Evolutionary conservation across 1,139 yeast genomes (phyloP).

Genomic region (Taphrina wiesneri): DNA sequence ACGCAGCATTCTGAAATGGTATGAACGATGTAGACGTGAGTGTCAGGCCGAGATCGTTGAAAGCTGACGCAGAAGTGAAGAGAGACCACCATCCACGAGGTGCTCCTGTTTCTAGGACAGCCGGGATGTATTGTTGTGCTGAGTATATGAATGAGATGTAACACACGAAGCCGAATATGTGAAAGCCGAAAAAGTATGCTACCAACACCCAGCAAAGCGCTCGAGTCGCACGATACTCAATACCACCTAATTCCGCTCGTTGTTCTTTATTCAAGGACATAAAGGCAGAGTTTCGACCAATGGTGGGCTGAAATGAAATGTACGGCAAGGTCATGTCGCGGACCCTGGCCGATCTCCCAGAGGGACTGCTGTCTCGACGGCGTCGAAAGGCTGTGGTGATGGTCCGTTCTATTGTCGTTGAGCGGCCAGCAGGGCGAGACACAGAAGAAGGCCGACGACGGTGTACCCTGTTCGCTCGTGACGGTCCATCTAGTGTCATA

Average conservation of each 20-base stretch:
- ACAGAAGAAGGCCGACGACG: constrained; percentile 14
- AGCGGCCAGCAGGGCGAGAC: constrained; percentile 36
- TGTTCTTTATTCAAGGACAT: constrained; percentile 78
- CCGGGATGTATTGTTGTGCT: constrained; percentile 46
- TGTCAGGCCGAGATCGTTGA: constrained; percentile 71
- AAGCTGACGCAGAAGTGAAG: constrained; percentile 74
- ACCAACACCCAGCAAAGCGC: constrained; percentile 48
- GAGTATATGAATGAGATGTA: constrained; percentile 65
- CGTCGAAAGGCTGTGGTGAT: constrained; percentile 34
- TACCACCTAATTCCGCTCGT: constrained; percentile 94
- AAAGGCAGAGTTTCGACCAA: constrained; percentile 97
- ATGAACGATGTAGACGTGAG: constrained; percentile 35
- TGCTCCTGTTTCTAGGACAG: constrained; percentile 58
- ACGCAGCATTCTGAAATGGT: constrained; percentile 32
- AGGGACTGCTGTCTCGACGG: constrained; percentile 33
- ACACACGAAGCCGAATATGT: constrained; percentile 56
- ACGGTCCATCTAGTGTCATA: constrained; percentile 51
- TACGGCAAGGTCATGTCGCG: constrained; percentile 37
- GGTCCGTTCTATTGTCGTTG: constrained; percentile 42
- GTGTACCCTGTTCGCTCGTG: background rate
- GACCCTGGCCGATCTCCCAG: constrained; percentile 2
- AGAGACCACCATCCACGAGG: constrained; percentile 90
- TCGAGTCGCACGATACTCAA: constrained; percentile 87
- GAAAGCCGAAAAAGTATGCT: constrained; percentile 31
- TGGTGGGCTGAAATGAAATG: constrained; percentile 62